Evolutionary conservation across 2,329 filamentous ascomycete genomes (phyloP), one percentile per base, ranked within the genome.

Genomic region (Hypomyces rosellus): DNA sequence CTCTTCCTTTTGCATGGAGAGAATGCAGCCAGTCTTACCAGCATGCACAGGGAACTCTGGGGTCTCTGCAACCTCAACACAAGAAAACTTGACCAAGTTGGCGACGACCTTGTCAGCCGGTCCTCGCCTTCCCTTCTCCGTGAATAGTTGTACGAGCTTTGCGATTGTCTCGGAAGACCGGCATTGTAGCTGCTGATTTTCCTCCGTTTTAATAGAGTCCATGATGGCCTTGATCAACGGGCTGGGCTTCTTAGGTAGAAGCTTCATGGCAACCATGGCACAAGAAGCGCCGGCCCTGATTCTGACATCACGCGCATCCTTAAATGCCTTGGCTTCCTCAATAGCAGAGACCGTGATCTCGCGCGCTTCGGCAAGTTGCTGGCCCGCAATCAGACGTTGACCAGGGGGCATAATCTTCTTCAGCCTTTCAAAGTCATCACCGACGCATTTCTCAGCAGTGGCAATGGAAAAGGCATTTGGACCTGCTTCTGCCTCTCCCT

Each of bases 1-100:
- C 69, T 99, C 93, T 64, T 99, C 93, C 69, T 99, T 99, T 59
- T 92, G 89, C 67, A 99, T 84, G 0, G 93, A 97, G 14, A 99
- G 72, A 50, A 99, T 93, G 13, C 86, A 85, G 56, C 84, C 83
- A 42, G 85, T 87, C 62, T 95, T 85, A 40, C 75, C 67, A 2
- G 86, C 87, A 61, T 97, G 93, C 25, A 88, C 85, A 4, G 85
- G 82, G 65, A 97, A 97, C 62, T 97, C 93, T 0, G 93, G 93
- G 0, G 95, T 99, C 67, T 99, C 95, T 0, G 93, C 92, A 1
- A 95, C 95, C 65, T 99, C 93, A 62, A 96, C 89, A 63, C 93
- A 99, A 56, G 90, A 96, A 69, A 96, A 99, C 64, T 96, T 97
- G 71, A 95, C 89, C 47, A 99, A 70, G 63, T 99, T 99, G 43